Conservation (phyloP, 495 filamentous ascomycete genomes). For the Glutinoglossum americanum region DNA sequence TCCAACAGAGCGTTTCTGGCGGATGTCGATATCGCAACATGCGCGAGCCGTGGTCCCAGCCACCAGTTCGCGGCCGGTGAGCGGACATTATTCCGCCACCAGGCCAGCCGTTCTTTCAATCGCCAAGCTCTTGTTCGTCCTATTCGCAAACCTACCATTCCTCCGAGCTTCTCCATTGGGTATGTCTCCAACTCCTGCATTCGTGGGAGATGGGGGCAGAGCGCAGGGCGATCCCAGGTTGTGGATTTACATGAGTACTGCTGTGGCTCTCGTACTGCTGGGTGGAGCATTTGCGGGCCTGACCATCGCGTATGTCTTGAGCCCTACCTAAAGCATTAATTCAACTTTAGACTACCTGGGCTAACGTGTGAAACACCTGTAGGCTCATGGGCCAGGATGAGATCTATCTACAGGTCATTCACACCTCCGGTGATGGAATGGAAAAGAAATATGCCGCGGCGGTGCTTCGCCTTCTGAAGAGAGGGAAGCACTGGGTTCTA, state of each 20-base stretch:
- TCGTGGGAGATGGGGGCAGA: constrained; percentile 17
- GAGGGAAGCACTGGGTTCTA: constrained; percentile 96
- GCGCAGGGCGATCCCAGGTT: constrained; percentile 31
- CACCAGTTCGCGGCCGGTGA: neutral
- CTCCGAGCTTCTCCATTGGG: constrained; percentile 20
- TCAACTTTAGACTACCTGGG: neutral
- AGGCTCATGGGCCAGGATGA: constrained; percentile 42
- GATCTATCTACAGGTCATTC: constrained; percentile 89
- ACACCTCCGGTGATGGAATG: constrained; percentile 54
- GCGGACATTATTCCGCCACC: neutral
- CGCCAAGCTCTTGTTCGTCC: constrained; percentile 26
- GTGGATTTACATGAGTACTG: constrained; percentile 50
- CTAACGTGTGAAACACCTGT: neutral
- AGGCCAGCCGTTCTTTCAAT: constrained; percentile 19
- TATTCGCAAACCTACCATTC: constrained; percentile 23
- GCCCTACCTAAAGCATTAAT: neutral
- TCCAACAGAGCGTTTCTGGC: neutral
- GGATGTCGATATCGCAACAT: neutral
- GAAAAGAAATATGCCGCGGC: constrained; percentile 66
- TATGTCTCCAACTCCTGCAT: constrained; percentile 3
- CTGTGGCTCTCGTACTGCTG: constrained; percentile 52
- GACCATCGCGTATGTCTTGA: constrained; percentile 49
- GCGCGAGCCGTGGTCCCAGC: neutral
- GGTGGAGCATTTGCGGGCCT: constrained; percentile 93
- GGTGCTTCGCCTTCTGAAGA: constrained; percentile 60